phyloP scores from a whole-genome alignment of 495 filamentous ascomycete genomes.

The Hypoxylon rickii region DNA sequence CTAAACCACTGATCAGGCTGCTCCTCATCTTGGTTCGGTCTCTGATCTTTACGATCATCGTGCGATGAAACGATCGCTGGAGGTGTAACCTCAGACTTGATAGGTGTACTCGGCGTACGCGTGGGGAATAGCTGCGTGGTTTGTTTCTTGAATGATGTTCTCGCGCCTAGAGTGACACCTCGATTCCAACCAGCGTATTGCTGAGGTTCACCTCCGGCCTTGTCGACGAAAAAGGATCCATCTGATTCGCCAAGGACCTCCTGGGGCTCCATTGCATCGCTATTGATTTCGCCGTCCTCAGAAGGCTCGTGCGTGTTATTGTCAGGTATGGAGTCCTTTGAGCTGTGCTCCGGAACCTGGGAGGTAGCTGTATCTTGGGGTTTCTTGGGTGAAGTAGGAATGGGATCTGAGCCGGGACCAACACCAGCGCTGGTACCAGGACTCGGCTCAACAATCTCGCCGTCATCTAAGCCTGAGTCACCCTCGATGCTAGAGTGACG shows the following conservation, averaged over 20 bases:
- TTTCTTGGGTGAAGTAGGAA: neutral
- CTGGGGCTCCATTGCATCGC: neutral
- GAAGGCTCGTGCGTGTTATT: slow-evolving; percentile 9
- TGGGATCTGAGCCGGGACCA: neutral
- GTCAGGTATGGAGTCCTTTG: neutral
- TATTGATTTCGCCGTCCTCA: slow-evolving; percentile 23
- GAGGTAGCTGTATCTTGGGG: slow-evolving; percentile 6
- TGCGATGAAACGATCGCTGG: neutral
- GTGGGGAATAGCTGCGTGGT: slow-evolving; percentile 13
- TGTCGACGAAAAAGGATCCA: slow-evolving; percentile 19
- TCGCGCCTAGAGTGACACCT: slow-evolving; percentile 35
- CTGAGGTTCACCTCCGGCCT: neutral
- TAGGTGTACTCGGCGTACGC: slow-evolving; percentile 2
- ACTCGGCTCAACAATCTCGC: slow-evolving; percentile 41
- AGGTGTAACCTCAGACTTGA: neutral
- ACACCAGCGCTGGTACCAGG: slow-evolving; percentile 16
- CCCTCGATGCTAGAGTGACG: slow-evolving; percentile 1
- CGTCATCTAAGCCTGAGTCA: slow-evolving; percentile 39
- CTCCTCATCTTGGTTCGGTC: neutral
- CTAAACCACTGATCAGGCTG: slow-evolving; percentile 14
- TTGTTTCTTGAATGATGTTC: slow-evolving; percentile 28
- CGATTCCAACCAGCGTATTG: slow-evolving; percentile 44
- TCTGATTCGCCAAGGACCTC: neutral
- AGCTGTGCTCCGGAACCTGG: neutral
- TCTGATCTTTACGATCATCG: neutral